phyloP scores from a whole-genome alignment of 129 eudicot genomes.

The Pulicaria dysenterica region DNA sequence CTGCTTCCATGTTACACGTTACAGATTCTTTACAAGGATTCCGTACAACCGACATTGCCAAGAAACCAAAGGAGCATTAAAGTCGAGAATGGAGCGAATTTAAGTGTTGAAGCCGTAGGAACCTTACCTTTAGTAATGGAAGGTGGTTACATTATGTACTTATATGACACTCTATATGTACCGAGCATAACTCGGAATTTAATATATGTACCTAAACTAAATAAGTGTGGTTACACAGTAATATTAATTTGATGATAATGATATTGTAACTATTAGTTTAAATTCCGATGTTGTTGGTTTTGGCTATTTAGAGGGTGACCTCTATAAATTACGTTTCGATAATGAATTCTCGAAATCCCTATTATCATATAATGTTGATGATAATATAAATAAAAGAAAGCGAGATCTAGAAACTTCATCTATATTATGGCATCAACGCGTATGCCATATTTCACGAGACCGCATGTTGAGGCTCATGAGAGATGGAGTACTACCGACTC shows the following conservation, averaged over 20 bases:
- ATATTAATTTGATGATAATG: too few species aligned
- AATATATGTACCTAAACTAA: background rate
- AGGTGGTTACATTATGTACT: background rate
- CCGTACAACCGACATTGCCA: background rate
- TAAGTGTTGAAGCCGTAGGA: background rate
- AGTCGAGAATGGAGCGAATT: background rate
- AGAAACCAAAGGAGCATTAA: background rate
- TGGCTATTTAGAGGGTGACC: background rate
- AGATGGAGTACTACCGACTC: background rate
- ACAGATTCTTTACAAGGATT: background rate
- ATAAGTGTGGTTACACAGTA: too few species aligned
- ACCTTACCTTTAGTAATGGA: background rate
- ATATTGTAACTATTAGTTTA: background rate
- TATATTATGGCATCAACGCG: background rate
- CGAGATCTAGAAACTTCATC: background rate
- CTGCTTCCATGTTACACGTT: background rate
- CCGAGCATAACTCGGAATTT: background rate
- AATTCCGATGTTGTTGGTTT: background rate
- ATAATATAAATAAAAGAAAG: background rate
- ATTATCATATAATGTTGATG: background rate
- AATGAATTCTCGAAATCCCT: background rate
- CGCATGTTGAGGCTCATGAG: background rate
- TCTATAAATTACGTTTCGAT: background rate
- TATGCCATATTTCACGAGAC: conserved; percentile 1
- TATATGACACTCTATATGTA: background rate